These are phyloP conservation scores for Backusella mclennaniae DNA, from an alignment of 192 early-diverging fungal species.

Conservation along the genomic window DNA sequence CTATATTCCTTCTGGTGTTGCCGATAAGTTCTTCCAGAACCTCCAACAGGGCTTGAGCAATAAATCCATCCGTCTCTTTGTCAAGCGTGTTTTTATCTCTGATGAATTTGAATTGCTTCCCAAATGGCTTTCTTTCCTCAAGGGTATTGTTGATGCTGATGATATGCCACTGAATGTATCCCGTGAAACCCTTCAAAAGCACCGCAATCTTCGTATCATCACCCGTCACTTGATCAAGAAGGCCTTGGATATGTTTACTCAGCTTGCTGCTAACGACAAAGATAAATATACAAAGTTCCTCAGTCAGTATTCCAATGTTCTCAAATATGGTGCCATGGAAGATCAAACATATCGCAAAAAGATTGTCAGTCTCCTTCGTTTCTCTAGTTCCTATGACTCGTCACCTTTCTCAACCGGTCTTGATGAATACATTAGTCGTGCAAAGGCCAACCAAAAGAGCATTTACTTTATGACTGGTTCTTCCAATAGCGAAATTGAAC, in stretches of 20 bases:
- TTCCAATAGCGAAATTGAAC: constrained; percentile 62
- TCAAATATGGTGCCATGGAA: constrained; percentile 93
- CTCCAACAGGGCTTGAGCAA: constrained; percentile 45
- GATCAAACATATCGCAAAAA: constrained; percentile 67
- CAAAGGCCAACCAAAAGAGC: constrained; percentile 88
- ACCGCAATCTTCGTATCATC: constrained; percentile 76
- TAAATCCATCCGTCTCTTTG: constrained; percentile 80
- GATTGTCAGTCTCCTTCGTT: constrained; percentile 83
- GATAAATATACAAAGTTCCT: constrained; percentile 72
- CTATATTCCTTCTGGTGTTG: constrained; percentile 73
- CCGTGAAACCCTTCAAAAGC: constrained; percentile 94
- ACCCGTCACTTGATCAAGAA: constrained; percentile 88
- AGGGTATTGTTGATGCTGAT: constrained; percentile 93
- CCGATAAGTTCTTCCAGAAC: constrained; percentile 53
- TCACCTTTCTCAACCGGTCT: constrained; percentile 51
- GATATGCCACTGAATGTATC: constrained; percentile 98
- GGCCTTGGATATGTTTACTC: constrained; percentile 82
- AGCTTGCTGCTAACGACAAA: constrained; percentile 60
- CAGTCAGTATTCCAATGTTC: constrained; percentile 65
- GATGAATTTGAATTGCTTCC: constrained; percentile 92
- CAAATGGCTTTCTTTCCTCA: constrained; percentile 88
- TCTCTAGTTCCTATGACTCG: constrained; percentile 60
- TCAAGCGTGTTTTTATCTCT: constrained; percentile 95
- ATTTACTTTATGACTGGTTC: constrained; percentile 87
- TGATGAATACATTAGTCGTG: constrained; percentile 79